Evolutionary conservation across 139 green algal genomes (phyloP).

Genomic region (Micromonas commoda): DNA sequence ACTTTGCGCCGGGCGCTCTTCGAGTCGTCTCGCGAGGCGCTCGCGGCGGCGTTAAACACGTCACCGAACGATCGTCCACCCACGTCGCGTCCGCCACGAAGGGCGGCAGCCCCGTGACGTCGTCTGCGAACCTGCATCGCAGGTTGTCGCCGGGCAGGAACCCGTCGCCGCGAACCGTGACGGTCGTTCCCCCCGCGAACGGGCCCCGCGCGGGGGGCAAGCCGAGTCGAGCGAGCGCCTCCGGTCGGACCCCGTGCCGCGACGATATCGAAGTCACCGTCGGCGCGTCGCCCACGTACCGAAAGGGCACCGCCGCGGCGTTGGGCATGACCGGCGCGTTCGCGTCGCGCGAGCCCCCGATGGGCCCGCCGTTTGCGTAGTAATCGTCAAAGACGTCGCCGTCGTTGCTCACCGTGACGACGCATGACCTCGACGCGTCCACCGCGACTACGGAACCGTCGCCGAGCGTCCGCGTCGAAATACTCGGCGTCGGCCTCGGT

Average conservation of each 20-base stretch:
- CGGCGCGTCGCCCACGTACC: not conserved
- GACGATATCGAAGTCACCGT: not conserved
- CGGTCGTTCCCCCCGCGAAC: constrained; percentile 3
- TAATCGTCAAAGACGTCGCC: not conserved
- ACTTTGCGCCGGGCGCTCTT: no score
- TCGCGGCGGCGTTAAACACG: no score
- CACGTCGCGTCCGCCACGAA: no score
- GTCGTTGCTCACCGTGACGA: constrained; percentile 5
- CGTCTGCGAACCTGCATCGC: not conserved
- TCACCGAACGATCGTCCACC: no score
- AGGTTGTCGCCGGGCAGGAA: constrained; percentile 4
- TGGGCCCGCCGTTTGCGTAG: not conserved
- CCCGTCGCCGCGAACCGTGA: constrained; percentile 2
- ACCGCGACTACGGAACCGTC: no score
- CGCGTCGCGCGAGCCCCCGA: no score
- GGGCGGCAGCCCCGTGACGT: no score
- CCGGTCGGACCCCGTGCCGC: not conserved
- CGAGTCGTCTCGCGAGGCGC: no score
- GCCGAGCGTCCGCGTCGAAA: no score
- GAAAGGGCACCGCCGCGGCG: not conserved
- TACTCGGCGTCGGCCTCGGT: not conserved
- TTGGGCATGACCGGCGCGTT: not conserved
- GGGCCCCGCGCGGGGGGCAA: constrained; percentile 5
- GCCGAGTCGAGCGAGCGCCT: not conserved
- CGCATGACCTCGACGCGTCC: not conserved